Base-by-base conservation (phyloP, 2,329 filamentous ascomycete species). In the Aspergillus caelatus region DNA sequence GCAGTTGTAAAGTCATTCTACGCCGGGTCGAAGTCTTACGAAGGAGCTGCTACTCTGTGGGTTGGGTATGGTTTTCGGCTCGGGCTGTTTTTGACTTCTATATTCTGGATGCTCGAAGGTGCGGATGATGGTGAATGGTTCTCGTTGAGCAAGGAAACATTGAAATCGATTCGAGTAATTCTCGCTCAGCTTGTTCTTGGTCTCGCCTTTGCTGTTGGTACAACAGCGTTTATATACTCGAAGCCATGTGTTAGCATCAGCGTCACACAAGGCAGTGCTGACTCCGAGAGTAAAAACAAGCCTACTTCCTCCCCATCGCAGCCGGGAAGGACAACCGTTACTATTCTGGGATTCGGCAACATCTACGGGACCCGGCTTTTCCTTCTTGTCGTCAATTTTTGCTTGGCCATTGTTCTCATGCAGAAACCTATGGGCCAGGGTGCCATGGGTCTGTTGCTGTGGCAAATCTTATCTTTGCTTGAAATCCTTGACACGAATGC, bases 391-490 rank as follows among this genome's bases (percentile, higher is more conserved):
- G 83, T 92, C 68, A 93, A 94, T 74, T 88, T 96, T 77, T 84
- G 92, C 30, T 84, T 92, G 10, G 91, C 89, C 0, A 87, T 93
- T 62, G 86, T 93, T 60, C 84, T 97, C 9, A 85, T 98, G 30
- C 91, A 94, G 67, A 98, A 98, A 77, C 95, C 95, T 19, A 96
- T 99, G 92, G 95, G 95, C 58, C 89, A 89, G 62, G 94, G 93
- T 57, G 89, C 93, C 0, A 86, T 98, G 57, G 91, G 88, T 9
- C 83, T 98, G 57, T 88, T 95, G 78, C 82, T 93, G 64, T 94
- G 94, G 88, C 94, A 97, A 79, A 89, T 97, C 50, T 87, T 99
- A 65, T 93, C 92, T 12, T 85, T 89, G 1, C 81, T 88, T 56
- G 88, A 89, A 69, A 86, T 89, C 58, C 78, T 89, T 60, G 86